Evolutionary conservation across 768 basidiomycete species (phyloP), one percentile per base, ranked within the genome.

Genomic region (Mycena floridula): DNA sequence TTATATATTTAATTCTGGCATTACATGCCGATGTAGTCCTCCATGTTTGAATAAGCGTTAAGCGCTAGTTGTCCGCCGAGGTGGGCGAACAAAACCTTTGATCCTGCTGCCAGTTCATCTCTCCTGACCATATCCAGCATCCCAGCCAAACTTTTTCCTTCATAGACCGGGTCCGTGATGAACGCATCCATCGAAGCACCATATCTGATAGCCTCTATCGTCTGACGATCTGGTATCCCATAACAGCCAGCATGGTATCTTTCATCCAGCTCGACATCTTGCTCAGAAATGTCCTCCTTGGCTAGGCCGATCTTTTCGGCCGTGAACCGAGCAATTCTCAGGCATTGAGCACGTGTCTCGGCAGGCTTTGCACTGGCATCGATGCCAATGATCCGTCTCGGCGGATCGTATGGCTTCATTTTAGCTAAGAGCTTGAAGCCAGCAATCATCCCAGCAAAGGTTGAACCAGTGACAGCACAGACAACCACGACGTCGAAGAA

Each of bases 141-240:
- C 25, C 55, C 57, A 20, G 55, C 55, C 18, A 58, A 35, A 32
- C 53, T 54, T 50, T 58, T 58, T 15, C 57, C 57, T 41, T 58
- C 55, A 24, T 58, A 58, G 4, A 58, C 55, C 16, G 55, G 57
- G 25, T 58, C 57, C 12, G 57, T 58, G 21, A 58, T 54, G 37
- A 58, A 56, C 24, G 55, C 57, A 11, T 58, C 57, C 54, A 55
- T 54, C 22, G 45, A 22, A 11, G 55, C 55, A 6, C 53, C 55
- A 18, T 54, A 56, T 39, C 50, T 53, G 40, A 56, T 54, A 20
- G 57, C 57, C 43, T 51, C 57, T 1, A 56, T 42, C 16, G 57
- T 58, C 50, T 43, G 35, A 21, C 53, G 48, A 26, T 58, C 53
- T 2, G 57, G 57, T n/a, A 58, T 51, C 1, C 57, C 55, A 45